These are phyloP conservation scores for Termitomyces sp. DNA, from an alignment of 1,284 basidiomycete genomes.

Conservation along the genomic window DNA sequence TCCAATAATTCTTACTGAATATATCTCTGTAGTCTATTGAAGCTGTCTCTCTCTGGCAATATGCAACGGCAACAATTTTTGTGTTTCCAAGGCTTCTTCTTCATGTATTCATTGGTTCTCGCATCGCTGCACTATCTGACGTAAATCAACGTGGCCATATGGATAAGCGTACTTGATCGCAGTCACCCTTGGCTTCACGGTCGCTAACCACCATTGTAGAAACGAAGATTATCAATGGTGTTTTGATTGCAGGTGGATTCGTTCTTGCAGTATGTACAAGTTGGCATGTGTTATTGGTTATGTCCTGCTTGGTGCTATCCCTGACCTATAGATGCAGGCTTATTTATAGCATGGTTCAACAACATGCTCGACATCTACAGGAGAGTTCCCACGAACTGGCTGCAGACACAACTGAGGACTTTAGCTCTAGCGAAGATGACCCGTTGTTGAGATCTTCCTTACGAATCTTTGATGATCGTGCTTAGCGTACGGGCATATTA, in stretches of 20 bases:
- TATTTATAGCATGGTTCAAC: slow-evolving; percentile 58
- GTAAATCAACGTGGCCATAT: slow-evolving; percentile 68
- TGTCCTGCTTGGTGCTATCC: neutral
- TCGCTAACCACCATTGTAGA: slow-evolving; percentile 28
- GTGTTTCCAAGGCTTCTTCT: slow-evolving; percentile 68
- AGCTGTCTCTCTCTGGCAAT: slow-evolving; percentile 70
- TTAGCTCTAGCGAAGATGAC: slow-evolving; percentile 53
- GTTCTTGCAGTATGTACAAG: slow-evolving; percentile 52
- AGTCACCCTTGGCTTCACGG: slow-evolving; percentile 5
- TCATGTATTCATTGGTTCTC: slow-evolving; percentile 74
- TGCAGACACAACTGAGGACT: slow-evolving; percentile 58
- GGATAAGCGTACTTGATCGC: slow-evolving; percentile 55
- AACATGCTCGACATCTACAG: slow-evolving; percentile 53
- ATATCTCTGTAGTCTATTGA: slow-evolving; percentile 53
- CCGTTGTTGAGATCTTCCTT: slow-evolving; percentile 43
- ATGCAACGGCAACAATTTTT: slow-evolving; percentile 65
- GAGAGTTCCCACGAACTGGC: slow-evolving; percentile 47
- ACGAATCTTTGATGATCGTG: slow-evolving; percentile 8
- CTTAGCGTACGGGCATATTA: neutral
- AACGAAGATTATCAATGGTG: slow-evolving; percentile 60
- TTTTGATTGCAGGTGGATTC: slow-evolving; percentile 55
- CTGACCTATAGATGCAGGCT: slow-evolving; percentile 33
- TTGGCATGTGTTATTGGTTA: slow-evolving; percentile 45
- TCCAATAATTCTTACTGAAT: neutral
- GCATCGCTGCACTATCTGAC: slow-evolving; percentile 70